These are phyloP conservation scores for Ramaria sp. DNA, from an alignment of 768 basidiomycete genomes.

Conservation along the genomic window DNA sequence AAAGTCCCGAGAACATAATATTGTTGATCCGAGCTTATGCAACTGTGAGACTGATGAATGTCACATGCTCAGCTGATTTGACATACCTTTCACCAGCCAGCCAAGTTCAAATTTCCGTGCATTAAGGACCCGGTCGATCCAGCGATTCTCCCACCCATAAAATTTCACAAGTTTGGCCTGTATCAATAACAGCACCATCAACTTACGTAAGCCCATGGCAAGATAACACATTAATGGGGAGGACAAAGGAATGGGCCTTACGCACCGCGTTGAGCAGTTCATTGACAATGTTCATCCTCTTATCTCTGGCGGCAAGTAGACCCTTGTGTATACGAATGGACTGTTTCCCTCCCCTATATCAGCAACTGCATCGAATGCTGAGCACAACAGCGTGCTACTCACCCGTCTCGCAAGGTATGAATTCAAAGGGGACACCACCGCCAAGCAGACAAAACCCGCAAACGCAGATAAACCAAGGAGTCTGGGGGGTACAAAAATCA, in stretches of 20 bases:
- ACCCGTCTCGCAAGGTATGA: conserved; percentile 44
- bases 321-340: conserved; percentile 48
- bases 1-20: conserved; percentile 59
- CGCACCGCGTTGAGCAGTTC: conserved; percentile 60
- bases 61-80: not conserved
- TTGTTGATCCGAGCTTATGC: conserved; percentile 57
- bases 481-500: conserved; percentile 21
- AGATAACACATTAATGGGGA: not conserved
- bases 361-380: not conserved
- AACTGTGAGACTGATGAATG: not conserved
- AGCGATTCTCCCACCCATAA: conserved; percentile 71
- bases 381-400: conserved; percentile 17
- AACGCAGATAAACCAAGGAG: conserved; percentile 64
- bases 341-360: not conserved
- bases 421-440: conserved; percentile 64
- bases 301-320: conserved; percentile 51
- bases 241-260: conserved; percentile 1
- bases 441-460: conserved; percentile 58
- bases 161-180: conserved; percentile 73
- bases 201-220: not conserved
- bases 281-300: conserved; percentile 66
- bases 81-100: conserved; percentile 30
- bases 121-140: conserved; percentile 56
- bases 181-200: not conserved
- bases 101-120: conserved; percentile 59